Evolutionary conservation across 768 basidiomycete species (phyloP).

Genomic region (Suillus weaverae): DNA sequence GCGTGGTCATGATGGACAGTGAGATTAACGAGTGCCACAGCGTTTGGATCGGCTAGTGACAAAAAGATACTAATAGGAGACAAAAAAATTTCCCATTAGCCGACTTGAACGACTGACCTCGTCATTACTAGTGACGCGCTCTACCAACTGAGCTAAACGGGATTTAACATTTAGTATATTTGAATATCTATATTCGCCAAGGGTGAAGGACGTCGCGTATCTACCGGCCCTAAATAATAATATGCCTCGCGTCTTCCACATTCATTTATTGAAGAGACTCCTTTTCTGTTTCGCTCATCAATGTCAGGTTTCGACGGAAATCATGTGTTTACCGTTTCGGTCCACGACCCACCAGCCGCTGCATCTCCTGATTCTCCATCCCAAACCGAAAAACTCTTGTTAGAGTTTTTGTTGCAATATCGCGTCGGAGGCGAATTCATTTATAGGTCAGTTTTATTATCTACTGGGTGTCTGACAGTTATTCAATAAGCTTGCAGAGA

Average conservation of each 20-base stretch:
- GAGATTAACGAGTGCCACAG: not conserved
- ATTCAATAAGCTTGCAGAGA: constrained; percentile 50
- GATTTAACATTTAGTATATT: not conserved
- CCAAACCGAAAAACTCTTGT: constrained; percentile 75
- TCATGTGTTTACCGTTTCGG: constrained; percentile 77
- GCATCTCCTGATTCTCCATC: constrained; percentile 70
- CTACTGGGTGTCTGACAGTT: not conserved
- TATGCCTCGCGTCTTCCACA: not conserved
- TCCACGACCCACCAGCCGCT: constrained; percentile 61
- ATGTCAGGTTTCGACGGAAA: constrained; percentile 92
- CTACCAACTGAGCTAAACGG: constrained; percentile 51
- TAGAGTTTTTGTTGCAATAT: constrained; percentile 86
- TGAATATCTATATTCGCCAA: not conserved
- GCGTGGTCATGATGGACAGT: constrained; percentile 40
- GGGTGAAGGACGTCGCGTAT: constrained; percentile 23
- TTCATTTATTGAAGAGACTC: constrained; percentile 4
- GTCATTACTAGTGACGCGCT: constrained; percentile 51
- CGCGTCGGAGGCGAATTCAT: constrained; percentile 89
- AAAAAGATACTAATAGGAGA: not conserved
- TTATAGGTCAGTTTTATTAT: constrained; percentile 64
- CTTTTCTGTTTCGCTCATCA: constrained; percentile 11
- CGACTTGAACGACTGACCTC: constrained; percentile 44
- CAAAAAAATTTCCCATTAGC: constrained; percentile 38
- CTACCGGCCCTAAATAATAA: constrained; percentile 26
- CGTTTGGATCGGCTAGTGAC: not conserved